Conservation (phyloP, 345 rosid genomes). For the Citrus sinensis region DVS_A1.0 CM039163.1:2848001-2848500, state of each 20-base stretch:
- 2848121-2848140: conserved; percentile 15
- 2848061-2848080: background rate
- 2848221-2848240: conserved; percentile 15
- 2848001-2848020: background rate
- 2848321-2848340: conserved; percentile 87
- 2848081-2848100: conserved; percentile 16
- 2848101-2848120: background rate
- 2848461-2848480: background rate
- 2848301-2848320: conserved; percentile 86
- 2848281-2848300: conserved; percentile 85
- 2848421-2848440: background rate
- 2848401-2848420: background rate
- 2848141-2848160: conserved; percentile 50
- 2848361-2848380: conserved; percentile 61
- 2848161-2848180: conserved; percentile 20
- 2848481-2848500: background rate
- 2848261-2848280: conserved; percentile 66
- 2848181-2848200: background rate
- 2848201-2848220: conserved; percentile 2
- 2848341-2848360: conserved; percentile 83
- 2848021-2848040: background rate
- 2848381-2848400: conserved; percentile 16
- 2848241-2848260: background rate
- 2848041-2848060: background rate
- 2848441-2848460: background rate